These are phyloP conservation scores for Dendrobium huoshanense DNA, from an alignment of 106 monocot species.

Conservation along the genomic window DNA sequence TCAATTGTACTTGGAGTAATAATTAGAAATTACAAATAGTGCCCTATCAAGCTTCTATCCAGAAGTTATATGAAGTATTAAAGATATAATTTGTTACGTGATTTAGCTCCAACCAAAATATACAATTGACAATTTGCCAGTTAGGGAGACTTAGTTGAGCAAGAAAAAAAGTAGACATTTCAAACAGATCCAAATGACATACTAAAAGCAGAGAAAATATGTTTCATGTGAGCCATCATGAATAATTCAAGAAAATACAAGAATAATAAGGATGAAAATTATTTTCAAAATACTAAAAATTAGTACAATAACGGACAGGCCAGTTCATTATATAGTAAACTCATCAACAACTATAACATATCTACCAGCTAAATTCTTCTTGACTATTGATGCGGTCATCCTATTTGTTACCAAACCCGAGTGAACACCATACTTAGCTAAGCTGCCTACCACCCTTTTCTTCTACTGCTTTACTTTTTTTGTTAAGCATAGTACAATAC, in stretches of 20 bases:
- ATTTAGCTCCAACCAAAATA: constrained; percentile 89
- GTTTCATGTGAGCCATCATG: background rate
- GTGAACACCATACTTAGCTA: background rate
- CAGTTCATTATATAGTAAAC: constrained; percentile 63
- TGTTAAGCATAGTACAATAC: too few relatives aligned
- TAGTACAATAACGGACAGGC: constrained; percentile 10
- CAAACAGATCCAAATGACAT: background rate
- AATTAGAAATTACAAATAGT: too few relatives aligned
- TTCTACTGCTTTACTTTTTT: too few relatives aligned
- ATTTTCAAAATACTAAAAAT: background rate
- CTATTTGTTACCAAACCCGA: background rate
- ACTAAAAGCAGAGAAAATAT: background rate
- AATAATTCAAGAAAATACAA: background rate
- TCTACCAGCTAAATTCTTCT: constrained; percentile 72
- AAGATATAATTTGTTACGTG: constrained; percentile 34
- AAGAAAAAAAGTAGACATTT: background rate
- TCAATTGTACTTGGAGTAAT: too few relatives aligned
- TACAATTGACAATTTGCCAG: background rate
- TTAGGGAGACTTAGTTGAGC: background rate
- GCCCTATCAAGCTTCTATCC: too few relatives aligned
- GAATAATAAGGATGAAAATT: background rate
- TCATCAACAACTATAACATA: constrained; percentile 84
- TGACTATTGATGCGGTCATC: constrained; percentile 19
- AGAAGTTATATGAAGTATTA: too few relatives aligned
- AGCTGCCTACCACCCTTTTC: too few relatives aligned